Base-by-base conservation (phyloP, 2,329 filamentous ascomycete genomes). In the Arthrobotrys pseudoclavata region DNA sequence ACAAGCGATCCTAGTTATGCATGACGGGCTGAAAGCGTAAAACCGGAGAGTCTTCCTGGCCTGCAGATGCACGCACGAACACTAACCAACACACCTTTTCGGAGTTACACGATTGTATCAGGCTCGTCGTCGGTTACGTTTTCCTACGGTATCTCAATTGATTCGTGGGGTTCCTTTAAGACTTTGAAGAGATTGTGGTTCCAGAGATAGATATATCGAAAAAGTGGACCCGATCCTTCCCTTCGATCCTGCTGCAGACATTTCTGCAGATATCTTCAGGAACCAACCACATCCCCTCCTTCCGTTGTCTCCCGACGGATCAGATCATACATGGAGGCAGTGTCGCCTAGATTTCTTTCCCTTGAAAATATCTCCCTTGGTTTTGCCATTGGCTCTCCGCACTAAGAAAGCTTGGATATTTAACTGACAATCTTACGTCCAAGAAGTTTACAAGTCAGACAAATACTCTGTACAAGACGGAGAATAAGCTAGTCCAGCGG, bases 101-200 rank as follows among this genome's bases (percentile, higher is more conserved):
- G 55, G 55, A 60, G 55, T 60, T 60, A 60, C 34, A 60, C 55
- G 34, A 60, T 42, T 60, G 3, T 60, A 60, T 60, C 55, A 60
- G 55, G 55, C 55, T 40, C 34, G 55, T 40, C 55, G 55, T 60
- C 55, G 55, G 55, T 60, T 60, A 60, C 55, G 55, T 60, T 60
- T 42, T 60, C 55, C 42, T 20, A 24, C 55, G 26, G 42, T 29
- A 42, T 60, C 55, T 42, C 22, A n/a, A 42, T 42, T 26, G 20
- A 26, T 60, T 42, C 55, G 55, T 60, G 55, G 55, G 55, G 55
- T 60, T 60, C 31, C 29, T 3, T 13, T n/a, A n/a, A n/a, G n/a
- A n/a, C 18, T 57, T 57, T 31, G 29, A 40, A 18, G 40, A 22
- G 18, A 57, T 55, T 55, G 52, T 9, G 29, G 18, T 26, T 9